Conservation (phyloP, 2,329 filamentous ascomycete genomes). For the Keithomyces neogunnii region DNA sequence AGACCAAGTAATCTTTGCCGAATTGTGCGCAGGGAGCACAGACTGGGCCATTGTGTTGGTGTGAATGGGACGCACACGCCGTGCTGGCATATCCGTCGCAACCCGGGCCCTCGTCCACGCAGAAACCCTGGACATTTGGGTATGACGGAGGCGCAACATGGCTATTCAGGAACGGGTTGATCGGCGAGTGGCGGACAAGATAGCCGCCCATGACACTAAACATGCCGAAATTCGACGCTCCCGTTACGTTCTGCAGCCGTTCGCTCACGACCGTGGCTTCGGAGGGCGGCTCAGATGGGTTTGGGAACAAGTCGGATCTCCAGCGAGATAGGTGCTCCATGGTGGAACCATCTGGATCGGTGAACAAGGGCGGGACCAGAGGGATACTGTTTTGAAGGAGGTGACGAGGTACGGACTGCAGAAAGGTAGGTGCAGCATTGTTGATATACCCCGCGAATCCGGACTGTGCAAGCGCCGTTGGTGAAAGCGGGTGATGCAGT, state of each 20-base stretch:
- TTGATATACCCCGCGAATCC: too few relatives aligned
- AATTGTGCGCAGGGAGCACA: conserved; percentile 17
- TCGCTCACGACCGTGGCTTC: neutral
- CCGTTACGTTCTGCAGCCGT: neutral
- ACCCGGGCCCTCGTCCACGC: neutral
- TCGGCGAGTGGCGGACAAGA: neutral
- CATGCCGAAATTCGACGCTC: neutral
- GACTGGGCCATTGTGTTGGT: neutral
- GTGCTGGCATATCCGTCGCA: neutral
- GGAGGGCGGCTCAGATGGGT: neutral
- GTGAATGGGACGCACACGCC: neutral
- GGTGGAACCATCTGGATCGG: neutral
- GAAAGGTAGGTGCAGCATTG: neutral
- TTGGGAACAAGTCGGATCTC: neutral
- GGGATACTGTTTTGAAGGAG: neutral
- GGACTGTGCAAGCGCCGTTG: too few relatives aligned
- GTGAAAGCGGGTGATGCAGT: too few relatives aligned
- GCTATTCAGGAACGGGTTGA: neutral
- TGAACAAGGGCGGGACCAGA: neutral
- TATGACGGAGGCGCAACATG: neutral
- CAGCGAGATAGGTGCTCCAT: neutral
- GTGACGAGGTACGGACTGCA: neutral
- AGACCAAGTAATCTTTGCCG: conserved; percentile 12
- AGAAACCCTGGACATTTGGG: neutral
- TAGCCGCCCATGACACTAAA: neutral